These are phyloP conservation scores for Spergularia marina DNA, from an alignment of 148 eudicot species.

Conservation along the genomic window DNA sequence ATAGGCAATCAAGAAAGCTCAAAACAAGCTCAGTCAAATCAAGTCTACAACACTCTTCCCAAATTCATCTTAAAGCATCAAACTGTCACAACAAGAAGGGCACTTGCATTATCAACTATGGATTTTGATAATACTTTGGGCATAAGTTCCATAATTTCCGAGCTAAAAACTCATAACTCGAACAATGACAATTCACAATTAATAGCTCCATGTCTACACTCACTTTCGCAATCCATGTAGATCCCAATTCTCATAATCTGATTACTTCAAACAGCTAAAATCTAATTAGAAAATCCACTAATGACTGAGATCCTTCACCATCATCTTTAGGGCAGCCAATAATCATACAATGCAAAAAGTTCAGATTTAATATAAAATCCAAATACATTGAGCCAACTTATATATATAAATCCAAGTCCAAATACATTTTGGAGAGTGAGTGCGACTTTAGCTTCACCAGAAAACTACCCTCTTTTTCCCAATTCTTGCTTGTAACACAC, in stretches of 20 bases:
- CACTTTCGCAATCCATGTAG: not conserved
- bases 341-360: not conserved
- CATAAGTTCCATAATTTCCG: not conserved
- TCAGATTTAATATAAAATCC: constrained; percentile 4
- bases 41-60: not conserved
- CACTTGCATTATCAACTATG: not conserved
- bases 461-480: not conserved
- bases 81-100: not conserved
- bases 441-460: too few species aligned
- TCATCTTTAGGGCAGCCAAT: not conserved
- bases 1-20: not conserved
- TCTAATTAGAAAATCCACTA: too few species aligned
- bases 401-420: too few species aligned
- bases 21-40: not conserved
- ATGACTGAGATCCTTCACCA: not conserved
- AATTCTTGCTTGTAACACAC: not conserved
- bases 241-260: not conserved
- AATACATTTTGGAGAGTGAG: too few species aligned
- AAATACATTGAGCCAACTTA: constrained; percentile 3
- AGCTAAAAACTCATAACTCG: constrained; percentile 6
- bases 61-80: not conserved
- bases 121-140: not conserved
- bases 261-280: not conserved
- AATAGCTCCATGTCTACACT: not conserved
- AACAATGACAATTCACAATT: not conserved